Base-by-base conservation (phyloP, 345 rosid species). In the Microthlaspi erraticum region DNA sequence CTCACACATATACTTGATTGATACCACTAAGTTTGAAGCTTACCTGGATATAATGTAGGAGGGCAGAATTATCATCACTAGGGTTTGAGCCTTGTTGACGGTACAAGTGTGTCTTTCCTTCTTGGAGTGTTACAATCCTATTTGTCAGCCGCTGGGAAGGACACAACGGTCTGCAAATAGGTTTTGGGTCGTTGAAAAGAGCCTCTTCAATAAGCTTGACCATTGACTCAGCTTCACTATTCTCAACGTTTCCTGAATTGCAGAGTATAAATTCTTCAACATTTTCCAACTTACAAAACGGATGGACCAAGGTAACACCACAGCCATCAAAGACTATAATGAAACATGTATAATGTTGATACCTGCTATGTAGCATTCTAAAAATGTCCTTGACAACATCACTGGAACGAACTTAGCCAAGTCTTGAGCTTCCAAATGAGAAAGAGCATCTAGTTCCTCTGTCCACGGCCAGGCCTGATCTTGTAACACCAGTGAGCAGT, bases 41-140 rank as follows among this genome's bases (percentile, higher is more conserved):
- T 23, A 93, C 97, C 96, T 93, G 98, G 66, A 90, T 88, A 75
- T 93, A 88, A 76, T 90, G 98, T 45, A 93, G 60, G 13, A 90
- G 72, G 20, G 92, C 84, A 66, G 97, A 93, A 69, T 90, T 93
- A 81, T 88, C 92, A 52, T 93, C 88, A 2, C 55, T 80, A 12
- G 90, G 84, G 73, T 93, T 93, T 77, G 86, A 81, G 77, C 91
- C 97, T 53, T 80, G 77, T 45, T 72, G 75, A 41, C 77, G 79
- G 82, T 85, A 90, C 45, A 81, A 70, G 63, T 81, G 83, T 73
- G 64, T 84, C 64, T 29, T 72, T 66, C 96, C 86, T 70, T 50
- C 77, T 64, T 74, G 80, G 18, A 93, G 98, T 70, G 84, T 78
- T 60, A 82, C 66, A 57, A 87, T 78, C 81, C 93, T 86, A 51